Percentiles rank a stretch among this genome's conserved stretches.
phyloP scores from a whole-genome alignment of 2,329 filamentous ascomycete genomes.

The Fusarium sp. region DNA sequence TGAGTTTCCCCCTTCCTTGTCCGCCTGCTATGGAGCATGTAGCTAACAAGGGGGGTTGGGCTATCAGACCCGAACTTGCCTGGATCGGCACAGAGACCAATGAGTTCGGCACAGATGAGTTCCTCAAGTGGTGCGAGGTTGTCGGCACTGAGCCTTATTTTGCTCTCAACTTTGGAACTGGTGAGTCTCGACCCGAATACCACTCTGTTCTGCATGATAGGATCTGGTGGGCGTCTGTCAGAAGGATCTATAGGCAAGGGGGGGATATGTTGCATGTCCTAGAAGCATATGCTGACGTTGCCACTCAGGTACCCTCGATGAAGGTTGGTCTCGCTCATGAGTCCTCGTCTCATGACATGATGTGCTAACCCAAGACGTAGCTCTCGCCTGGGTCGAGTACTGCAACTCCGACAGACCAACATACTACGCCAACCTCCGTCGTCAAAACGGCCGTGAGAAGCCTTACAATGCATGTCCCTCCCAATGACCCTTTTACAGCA shows the following conservation, averaged over 20 bases:
- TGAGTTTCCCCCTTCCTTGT: slow-evolving; percentile 21
- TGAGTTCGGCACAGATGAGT: slow-evolving; percentile 85
- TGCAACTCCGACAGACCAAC: slow-evolving; percentile 82
- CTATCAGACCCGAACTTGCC: slow-evolving; percentile 70
- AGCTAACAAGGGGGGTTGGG: background rate
- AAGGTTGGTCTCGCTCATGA: slow-evolving; percentile 42
- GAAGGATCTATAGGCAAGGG: background rate
- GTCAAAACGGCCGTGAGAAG: slow-evolving; percentile 77
- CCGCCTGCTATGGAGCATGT: background rate
- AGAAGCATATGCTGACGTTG: background rate
- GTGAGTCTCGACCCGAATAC: slow-evolving; percentile 43
- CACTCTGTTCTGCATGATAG: background rate
- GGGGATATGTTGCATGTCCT: background rate
- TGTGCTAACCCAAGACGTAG: slow-evolving; percentile 39
- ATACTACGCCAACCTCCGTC: slow-evolving; percentile 81
- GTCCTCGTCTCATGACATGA: background rate
- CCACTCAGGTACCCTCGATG: slow-evolving; percentile 51
- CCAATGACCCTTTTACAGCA: fast-evolving
- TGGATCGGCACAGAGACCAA: slow-evolving; percentile 83
- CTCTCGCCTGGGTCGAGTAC: slow-evolving; percentile 83
- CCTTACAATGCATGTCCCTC: slow-evolving; percentile 67
- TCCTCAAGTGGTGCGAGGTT: slow-evolving; percentile 80
- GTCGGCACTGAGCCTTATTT: slow-evolving; percentile 82
- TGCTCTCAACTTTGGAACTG: slow-evolving; percentile 83
- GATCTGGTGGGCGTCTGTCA: background rate